phyloP scores from a whole-genome alignment of 2,329 filamentous ascomycete genomes.

The Whalleya microplaca region DNA sequence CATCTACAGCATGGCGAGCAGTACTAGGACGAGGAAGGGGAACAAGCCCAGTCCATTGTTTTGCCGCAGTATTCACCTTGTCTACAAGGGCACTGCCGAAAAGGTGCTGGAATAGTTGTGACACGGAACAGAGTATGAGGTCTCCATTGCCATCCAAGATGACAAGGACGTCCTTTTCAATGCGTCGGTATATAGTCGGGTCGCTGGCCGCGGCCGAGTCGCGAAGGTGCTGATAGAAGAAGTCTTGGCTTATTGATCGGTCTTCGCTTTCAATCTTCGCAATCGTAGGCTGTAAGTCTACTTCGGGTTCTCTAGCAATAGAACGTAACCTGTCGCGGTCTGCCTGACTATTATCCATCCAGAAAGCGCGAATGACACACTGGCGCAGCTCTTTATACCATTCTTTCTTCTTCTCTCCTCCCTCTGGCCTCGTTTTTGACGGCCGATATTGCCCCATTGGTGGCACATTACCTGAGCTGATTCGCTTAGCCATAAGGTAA shows the following conservation, averaged over 20 bases:
- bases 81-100: not conserved
- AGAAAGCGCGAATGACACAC: not conserved
- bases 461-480: not conserved
- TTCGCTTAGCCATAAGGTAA: not conserved
- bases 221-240: constrained; percentile 1
- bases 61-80: not conserved
- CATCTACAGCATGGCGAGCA: not conserved
- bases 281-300: not conserved
- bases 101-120: constrained; percentile 2
- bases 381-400: constrained; percentile 2
- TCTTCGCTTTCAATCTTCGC: not conserved
- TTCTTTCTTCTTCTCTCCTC: not conserved
- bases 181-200: not conserved
- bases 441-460: not conserved
- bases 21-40: not conserved
- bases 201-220: not conserved
- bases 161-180: not conserved
- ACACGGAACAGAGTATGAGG: not conserved
- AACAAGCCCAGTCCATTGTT: not conserved
- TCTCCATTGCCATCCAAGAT: not conserved
- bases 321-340: not conserved
- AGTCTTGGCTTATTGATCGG: no score
- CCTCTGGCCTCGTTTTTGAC: not conserved
- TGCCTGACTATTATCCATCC: not conserved
- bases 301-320: not conserved